Conservation (phyloP, 371 early-diverging fungal species). For the Coemansia sp. region DNA sequence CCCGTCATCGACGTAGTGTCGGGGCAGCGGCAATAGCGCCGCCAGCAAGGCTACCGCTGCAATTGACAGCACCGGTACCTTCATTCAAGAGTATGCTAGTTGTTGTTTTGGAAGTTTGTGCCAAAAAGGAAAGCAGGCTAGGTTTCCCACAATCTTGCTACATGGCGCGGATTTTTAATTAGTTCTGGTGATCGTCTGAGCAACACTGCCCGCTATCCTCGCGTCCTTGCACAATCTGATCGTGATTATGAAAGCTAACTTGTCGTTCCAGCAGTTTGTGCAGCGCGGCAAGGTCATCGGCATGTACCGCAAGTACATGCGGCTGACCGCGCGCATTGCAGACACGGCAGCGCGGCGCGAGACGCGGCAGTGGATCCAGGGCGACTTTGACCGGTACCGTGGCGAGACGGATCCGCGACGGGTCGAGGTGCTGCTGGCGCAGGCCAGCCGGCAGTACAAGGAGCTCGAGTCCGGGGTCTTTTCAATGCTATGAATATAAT, state of each 20-base stretch:
- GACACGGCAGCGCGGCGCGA: constrained; percentile 25
- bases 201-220: no score
- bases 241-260: constrained; percentile 2
- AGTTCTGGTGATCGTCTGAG: no score
- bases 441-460: constrained; percentile 45
- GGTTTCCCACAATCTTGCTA: background rate
- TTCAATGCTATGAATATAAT: constrained; percentile 24
- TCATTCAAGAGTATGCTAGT: constrained; percentile 12
- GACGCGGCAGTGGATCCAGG: constrained; percentile 40
- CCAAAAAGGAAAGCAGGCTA: background rate
- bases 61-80: constrained; percentile 31
- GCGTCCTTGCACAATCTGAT: no score
- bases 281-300: constrained; percentile 42
- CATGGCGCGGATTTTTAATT: background rate
- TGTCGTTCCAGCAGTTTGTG: constrained; percentile 41
- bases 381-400: constrained; percentile 40
- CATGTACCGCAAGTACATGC: constrained; percentile 49
- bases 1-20: constrained; percentile 16
- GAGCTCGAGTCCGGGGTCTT: constrained; percentile 41
- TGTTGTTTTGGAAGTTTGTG: no score
- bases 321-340: constrained; percentile 34
- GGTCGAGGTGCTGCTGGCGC: constrained; percentile 40
- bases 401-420: constrained; percentile 26
- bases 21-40: constrained; percentile 33
- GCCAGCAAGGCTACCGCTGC: constrained; percentile 20